Base-by-base conservation (phyloP, 768 basidiomycete species). In the Rhodocollybia butyracea region DNA sequence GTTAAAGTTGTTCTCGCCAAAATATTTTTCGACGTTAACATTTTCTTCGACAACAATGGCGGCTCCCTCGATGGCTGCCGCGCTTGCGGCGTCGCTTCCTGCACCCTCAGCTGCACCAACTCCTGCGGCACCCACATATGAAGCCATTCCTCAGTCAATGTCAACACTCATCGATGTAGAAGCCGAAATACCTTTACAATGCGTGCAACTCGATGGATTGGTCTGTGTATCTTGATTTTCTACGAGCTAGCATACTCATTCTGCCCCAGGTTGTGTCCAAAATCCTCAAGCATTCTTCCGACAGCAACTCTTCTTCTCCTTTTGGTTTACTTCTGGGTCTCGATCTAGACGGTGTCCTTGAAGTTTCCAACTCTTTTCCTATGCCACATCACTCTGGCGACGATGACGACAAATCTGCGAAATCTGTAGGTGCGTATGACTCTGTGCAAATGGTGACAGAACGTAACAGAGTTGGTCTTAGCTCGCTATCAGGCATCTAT, bases 101-200 rank as follows among this genome's bases (percentile, higher is more conserved):
- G 78, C 83, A 60, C 83, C 86, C 11, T 73, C 81, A 46, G 70
- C 85, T 24, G 77, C 83, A 10, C 81, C 84, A 8, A 74, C 77
- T 13, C 84, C 88, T 15, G 78, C 78, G 56, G 80, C 82, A 10
- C 85, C 88, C 17, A 82, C 79, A 26, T 86, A 91, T 73, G 92
- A 94, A 71, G 86, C 86, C 41, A 91, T 97, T 58, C 95, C 95
- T 17, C 82, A 93, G 4, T 90, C 92, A 59, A 92, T 96, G 89
- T 83, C 93, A 42, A 94, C 91, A 68, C 87, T 86, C 51, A 86
- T 98, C 67, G 95, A 98, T 72, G 89, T 94, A 60, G 94, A 97
- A 74, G 94, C 87, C 41, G 87, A 91, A 61, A 91, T 94, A 63
- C 82, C 89, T 11, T 72, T 96, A 52, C 84, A 80, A 42, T 76